Percentiles rank a stretch among this genome's conserved stretches.
Conservation (phyloP, 1,284 basidiomycete genomes). For the Cutaneotrichosporon mucoides region DNA sequence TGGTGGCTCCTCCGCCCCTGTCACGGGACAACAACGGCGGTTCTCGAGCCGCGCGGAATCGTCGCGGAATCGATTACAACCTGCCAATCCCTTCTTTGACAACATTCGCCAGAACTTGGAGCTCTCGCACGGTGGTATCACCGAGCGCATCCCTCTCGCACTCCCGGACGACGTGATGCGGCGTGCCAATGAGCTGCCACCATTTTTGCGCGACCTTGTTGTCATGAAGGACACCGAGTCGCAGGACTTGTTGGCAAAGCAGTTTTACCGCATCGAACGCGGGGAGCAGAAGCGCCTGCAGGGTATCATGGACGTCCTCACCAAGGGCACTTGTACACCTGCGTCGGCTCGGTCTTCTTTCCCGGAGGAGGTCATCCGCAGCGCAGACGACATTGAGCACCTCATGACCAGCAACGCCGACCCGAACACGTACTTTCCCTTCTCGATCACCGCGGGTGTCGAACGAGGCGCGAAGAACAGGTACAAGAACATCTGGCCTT, state of each 20-base stretch:
- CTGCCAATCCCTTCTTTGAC: constrained; percentile 86
- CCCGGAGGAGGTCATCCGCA: constrained; percentile 1
- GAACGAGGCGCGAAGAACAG: constrained; percentile 93
- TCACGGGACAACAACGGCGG: background rate
- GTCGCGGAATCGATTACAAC: constrained; percentile 33
- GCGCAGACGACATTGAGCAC: constrained; percentile 25
- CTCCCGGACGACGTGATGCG: constrained; percentile 61
- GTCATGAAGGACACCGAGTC: constrained; percentile 57
- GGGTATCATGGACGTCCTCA: constrained; percentile 70
- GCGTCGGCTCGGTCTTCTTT: background rate
- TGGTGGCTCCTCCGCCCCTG: constrained; percentile 2
- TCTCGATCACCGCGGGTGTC: constrained; percentile 90
- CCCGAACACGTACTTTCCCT: constrained; percentile 59
- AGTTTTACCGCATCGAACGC: constrained; percentile 84
- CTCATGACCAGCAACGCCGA: constrained; percentile 15
- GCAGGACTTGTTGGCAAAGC: constrained; percentile 55
- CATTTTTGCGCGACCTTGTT: constrained; percentile 75
- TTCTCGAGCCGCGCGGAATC: background rate
- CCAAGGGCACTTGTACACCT: constrained; percentile 3
- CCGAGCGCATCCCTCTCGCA: constrained; percentile 71
- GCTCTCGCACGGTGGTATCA: constrained; percentile 73
- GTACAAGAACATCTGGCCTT: constrained; percentile 91
- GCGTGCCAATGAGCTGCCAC: constrained; percentile 69
- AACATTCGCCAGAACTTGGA: constrained; percentile 93
- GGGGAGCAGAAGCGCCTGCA: constrained; percentile 85